phyloP scores from a whole-genome alignment of 768 basidiomycete species.

The Coprinopsis marcescibilis region DNA sequence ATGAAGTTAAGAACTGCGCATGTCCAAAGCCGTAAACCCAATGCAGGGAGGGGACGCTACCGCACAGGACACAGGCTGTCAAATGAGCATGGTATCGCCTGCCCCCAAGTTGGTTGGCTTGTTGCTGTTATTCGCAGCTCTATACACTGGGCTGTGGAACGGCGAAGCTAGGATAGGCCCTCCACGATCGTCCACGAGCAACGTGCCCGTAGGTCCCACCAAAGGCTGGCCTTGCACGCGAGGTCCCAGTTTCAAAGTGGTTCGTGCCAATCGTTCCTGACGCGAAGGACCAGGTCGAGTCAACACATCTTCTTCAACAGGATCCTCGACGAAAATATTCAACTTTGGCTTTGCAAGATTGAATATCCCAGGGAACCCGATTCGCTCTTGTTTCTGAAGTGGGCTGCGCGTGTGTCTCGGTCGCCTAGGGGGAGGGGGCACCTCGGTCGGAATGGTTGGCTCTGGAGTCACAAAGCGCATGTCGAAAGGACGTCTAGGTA shows the following conservation, averaged over 20 bases:
- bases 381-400: slow-evolving; percentile 1
- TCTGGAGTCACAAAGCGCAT: slow-evolving; percentile 4
- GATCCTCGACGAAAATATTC: background rate
- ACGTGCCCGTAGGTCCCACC: background rate
- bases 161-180: background rate
- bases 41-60: too few species aligned
- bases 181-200: background rate
- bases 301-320: background rate
- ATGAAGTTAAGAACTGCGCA: too few species aligned
- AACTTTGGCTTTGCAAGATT: background rate
- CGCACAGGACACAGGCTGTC: too few species aligned
- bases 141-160: too few species aligned
- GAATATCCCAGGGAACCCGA: slow-evolving; percentile 3
- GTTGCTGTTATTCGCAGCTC: too few species aligned
- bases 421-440: background rate
- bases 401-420: background rate
- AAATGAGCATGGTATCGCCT: too few species aligned
- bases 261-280: background rate
- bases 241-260: background rate
- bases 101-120: too few species aligned
- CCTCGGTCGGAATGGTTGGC: slow-evolving; percentile 3
- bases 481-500: background rate
- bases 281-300: background rate
- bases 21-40: too few species aligned
- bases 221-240: background rate